Evolutionary conservation across 305 asterid species (phyloP).

Genomic region (Fraxinus velutina): DNA sequence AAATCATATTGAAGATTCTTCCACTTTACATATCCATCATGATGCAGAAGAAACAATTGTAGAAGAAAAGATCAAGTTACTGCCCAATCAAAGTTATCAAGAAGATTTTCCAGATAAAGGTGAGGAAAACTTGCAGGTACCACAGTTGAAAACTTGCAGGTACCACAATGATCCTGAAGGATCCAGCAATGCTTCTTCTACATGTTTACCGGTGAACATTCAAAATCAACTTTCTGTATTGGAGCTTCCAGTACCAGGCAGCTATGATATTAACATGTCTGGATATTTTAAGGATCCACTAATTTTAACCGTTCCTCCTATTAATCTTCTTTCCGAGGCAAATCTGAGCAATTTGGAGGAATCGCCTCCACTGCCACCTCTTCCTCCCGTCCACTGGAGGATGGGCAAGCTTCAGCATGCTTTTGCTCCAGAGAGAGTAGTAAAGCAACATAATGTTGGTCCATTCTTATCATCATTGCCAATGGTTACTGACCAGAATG

Average conservation of each 20-base stretch:
- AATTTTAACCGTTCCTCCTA: slow-evolving; percentile 35
- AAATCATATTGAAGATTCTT: slow-evolving; percentile 26
- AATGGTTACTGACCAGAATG: slow-evolving; percentile 22
- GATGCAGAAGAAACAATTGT: slow-evolving; percentile 23
- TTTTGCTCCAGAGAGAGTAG: slow-evolving; percentile 34
- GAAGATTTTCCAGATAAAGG: slow-evolving; percentile 29
- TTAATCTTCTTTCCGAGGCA: slow-evolving; percentile 33
- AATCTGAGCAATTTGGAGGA: slow-evolving; percentile 49
- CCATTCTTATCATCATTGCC: slow-evolving; percentile 18
- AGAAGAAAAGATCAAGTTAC: slow-evolving; percentile 27
- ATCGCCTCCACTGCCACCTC: slow-evolving; percentile 92
- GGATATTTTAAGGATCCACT: slow-evolving; percentile 30
- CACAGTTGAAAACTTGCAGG: slow-evolving; percentile 28
- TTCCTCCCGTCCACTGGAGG: slow-evolving; percentile 97
- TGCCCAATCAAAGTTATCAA: slow-evolving; percentile 24
- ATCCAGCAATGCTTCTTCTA: slow-evolving; percentile 18
- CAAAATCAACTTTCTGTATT: slow-evolving; percentile 30
- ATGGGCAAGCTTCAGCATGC: slow-evolving; percentile 57
- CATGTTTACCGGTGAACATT: slow-evolving; percentile 24
- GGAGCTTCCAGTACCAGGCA: slow-evolving; percentile 34
- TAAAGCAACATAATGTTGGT: slow-evolving; percentile 16
- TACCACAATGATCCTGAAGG: slow-evolving; percentile 32
- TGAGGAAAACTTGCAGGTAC: slow-evolving; percentile 32
- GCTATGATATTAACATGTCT: slow-evolving; percentile 24
- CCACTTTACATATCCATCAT: slow-evolving; percentile 24